Evolutionary conservation across 2,329 filamentous ascomycete genomes (phyloP), one percentile per base, ranked within the genome.

Genomic region (Phyllosticta citrichinensis): DNA sequence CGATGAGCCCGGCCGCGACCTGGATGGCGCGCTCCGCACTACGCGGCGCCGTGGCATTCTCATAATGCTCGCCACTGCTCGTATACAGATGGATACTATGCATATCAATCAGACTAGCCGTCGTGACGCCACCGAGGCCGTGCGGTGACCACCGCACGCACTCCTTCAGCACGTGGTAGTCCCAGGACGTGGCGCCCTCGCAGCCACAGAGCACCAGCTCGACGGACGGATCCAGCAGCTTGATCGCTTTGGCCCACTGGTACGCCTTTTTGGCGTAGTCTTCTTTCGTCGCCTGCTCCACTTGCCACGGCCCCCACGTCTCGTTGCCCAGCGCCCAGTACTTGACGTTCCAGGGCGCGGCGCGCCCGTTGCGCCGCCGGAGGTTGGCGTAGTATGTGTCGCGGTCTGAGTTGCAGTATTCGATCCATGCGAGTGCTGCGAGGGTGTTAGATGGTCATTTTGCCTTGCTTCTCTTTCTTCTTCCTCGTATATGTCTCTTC

Each of bases 251-350:
- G 51, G 85, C 86, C 86, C 86, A 89, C 70, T 88, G 86, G 67
- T 80, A 82, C 2, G 86, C 86, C 68, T 84, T 83, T 68, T 85
- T 83, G 52, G 85, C 83, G 70, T 88, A 89, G 74, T 83, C 83
- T 67, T 87, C 84, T 70, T 86, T 84, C 64, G 84, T 87, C 79
- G 84, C 81, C 73, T 87, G 83, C 66, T 80, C 84, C 62, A 88
- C 82, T 72, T 88, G 85, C 81, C 81, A 87, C 19, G 83, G 81
- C 4, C 85, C 85, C 81, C 82, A 87, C 71, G 80, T 80, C 68
- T 87, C 84, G 73, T 94, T 94, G 10, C 89, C 89, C 25, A 94
- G 81, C 1, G 88, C 88, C 89, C 89, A 94, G 79, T 92, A 93
- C 75, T 89, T 91, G 68, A 92, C 83, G 62, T 86, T 86, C 75